These are phyloP conservation scores for Apium graveolens DNA, from an alignment of 129 eudicot species.

Conservation along the genomic window DNA sequence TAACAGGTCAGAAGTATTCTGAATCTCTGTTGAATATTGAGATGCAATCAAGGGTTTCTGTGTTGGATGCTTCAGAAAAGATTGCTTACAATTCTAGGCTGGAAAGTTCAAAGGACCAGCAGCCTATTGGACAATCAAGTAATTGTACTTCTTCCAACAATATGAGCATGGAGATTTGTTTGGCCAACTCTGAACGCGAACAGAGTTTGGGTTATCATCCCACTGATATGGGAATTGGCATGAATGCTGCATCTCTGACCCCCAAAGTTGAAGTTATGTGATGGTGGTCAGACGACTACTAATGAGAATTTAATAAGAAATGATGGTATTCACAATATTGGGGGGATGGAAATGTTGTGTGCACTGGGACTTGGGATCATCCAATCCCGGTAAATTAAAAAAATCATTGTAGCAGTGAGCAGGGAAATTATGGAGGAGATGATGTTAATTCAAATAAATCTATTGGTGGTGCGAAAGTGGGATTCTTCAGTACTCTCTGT, in stretches of 20 bases:
- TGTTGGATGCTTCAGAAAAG: constrained; percentile 31
- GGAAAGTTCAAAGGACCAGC: constrained; percentile 19
- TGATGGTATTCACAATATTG: background rate
- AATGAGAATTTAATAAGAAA: constrained; percentile 10
- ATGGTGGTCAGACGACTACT: constrained; percentile 5
- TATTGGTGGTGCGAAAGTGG: constrained; percentile 7
- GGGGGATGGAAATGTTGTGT: background rate
- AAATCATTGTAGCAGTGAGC: constrained; percentile 9
- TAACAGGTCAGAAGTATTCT: constrained; percentile 7
- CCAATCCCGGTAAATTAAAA: background rate
- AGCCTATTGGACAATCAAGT: constrained; percentile 10
- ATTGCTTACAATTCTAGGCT: constrained; percentile 26
- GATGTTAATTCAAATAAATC: constrained; percentile 13
- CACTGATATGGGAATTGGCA: constrained; percentile 13
- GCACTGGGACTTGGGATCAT: constrained; percentile 9
- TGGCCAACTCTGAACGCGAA: background rate
- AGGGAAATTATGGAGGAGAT: background rate
- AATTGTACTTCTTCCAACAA: constrained; percentile 13
- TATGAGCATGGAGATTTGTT: constrained; percentile 11
- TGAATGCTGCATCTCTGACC: constrained; percentile 8
- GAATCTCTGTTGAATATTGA: constrained; percentile 15
- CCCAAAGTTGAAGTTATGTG: constrained; percentile 14
- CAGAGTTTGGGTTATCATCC: constrained; percentile 16
- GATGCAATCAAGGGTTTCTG: constrained; percentile 15
- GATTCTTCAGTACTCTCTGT: constrained; percentile 15